Percentiles rank a stretch among this genome's conserved stretches.
phyloP scores from a whole-genome alignment of 208 protist genomes.

The Wallacemonas rigidus region DNA sequence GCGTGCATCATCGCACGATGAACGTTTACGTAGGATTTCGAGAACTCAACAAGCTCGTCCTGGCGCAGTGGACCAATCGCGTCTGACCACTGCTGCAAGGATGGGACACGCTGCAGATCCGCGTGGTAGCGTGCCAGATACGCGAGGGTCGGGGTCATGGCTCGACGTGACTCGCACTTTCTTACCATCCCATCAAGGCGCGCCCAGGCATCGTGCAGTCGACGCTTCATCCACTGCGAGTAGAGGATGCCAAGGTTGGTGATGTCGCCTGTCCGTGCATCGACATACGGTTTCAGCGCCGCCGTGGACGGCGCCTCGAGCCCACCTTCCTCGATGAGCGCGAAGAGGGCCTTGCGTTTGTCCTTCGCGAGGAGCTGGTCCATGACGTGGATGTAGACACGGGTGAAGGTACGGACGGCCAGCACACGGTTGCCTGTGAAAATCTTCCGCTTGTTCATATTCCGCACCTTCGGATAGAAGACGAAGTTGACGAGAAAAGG shows the following conservation, averaged over 20 bases:
- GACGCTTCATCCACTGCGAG: constrained; percentile 32
- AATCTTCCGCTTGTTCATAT: constrained; percentile 10
- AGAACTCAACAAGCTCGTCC: constrained; percentile 24
- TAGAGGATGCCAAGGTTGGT: constrained; percentile 57
- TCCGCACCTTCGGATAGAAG: constrained; percentile 54
- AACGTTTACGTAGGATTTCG: constrained; percentile 10
- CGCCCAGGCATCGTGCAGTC: neutral
- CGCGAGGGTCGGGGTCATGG: constrained; percentile 14
- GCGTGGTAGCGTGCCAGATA: constrained; percentile 27
- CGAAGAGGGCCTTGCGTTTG: constrained; percentile 47
- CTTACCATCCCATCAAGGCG: neutral
- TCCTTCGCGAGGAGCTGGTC: constrained; percentile 45
- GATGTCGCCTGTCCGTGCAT: constrained; percentile 61
- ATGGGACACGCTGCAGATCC: constrained; percentile 38
- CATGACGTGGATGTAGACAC: constrained; percentile 31
- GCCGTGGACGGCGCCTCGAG: constrained; percentile 35
- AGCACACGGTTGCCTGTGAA: constrained; percentile 50
- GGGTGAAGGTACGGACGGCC: constrained; percentile 16
- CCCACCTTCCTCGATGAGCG: constrained; percentile 40
- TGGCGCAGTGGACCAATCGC: constrained; percentile 31
- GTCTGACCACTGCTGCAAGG: constrained; percentile 45
- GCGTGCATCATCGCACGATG: constrained; percentile 11
- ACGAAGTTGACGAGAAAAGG: constrained; percentile 55
- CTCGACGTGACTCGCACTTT: neutral
- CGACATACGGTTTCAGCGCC: constrained; percentile 57